Conservation (phyloP, 1,139 yeast species). For the Pichia sp. region DNA sequence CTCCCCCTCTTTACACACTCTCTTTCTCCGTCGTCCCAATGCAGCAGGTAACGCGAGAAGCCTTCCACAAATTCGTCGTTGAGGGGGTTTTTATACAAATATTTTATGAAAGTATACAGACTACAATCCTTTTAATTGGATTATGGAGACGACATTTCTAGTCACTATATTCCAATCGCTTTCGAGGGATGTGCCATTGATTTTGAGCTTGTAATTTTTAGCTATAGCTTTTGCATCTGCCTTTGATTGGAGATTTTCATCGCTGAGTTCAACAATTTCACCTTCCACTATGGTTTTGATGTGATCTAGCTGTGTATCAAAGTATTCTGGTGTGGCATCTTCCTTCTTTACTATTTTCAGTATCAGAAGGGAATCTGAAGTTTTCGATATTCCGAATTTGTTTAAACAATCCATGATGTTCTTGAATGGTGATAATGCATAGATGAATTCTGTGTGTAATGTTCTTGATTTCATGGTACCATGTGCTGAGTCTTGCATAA, state of each 20-base stretch:
- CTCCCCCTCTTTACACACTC: no score
- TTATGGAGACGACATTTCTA: conserved; percentile 25
- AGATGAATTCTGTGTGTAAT: conserved; percentile 51
- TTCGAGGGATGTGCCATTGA: conserved; percentile 37
- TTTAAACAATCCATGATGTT: conserved; percentile 34
- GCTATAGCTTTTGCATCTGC: conserved; percentile 37
- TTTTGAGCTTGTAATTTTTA: conserved; percentile 27
- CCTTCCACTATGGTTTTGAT: conserved; percentile 33
- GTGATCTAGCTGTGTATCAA: conserved; percentile 6
- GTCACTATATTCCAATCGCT: conserved; percentile 21
- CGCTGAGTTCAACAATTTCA: conserved; percentile 33
- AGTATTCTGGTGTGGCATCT: conserved; percentile 12
- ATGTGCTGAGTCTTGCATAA: conserved; percentile 41
- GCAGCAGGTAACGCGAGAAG: no score
- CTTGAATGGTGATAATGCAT: conserved; percentile 51
- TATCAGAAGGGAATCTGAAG: conserved; percentile 20
- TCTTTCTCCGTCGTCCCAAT: no score
- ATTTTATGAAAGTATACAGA: no score
- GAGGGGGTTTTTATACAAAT: no score
- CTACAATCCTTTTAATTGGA: conserved; percentile 30
- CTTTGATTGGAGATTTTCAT: conserved; percentile 31
- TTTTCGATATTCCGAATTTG: conserved; percentile 30
- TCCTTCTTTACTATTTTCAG: conserved; percentile 32
- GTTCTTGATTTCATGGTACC: conserved; percentile 46
- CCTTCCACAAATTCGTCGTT: no score